Evolutionary conservation across 805 yeast species (phyloP).

Genomic region (Candida cerambycidarum): DNA sequence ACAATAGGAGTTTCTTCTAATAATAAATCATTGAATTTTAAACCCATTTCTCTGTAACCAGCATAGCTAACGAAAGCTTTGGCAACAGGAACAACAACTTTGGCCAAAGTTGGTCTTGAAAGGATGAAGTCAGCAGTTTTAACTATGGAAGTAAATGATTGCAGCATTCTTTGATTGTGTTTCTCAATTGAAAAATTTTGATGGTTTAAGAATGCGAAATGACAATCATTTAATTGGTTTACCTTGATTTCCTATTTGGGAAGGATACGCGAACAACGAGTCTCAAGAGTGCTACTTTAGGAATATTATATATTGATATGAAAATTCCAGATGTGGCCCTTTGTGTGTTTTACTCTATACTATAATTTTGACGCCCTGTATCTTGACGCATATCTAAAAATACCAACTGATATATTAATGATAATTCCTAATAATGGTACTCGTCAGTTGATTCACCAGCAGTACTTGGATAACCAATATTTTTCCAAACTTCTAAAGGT

Average conservation of each 20-base stretch:
- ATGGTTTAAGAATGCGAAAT: constrained; percentile 17
- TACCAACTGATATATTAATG: too few species aligned
- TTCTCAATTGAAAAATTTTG: constrained; percentile 8
- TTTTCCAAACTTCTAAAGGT: constrained; percentile 53
- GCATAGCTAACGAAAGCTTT: constrained; percentile 68
- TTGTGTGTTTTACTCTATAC: too few species aligned
- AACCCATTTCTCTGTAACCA: constrained; percentile 95
- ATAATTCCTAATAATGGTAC: constrained; percentile 51
- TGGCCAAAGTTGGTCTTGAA: constrained; percentile 74
- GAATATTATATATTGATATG: too few species aligned
- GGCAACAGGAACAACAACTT: constrained; percentile 77
- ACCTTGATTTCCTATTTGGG: constrained; percentile 7
- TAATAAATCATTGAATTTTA: constrained; percentile 83
- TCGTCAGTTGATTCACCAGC: constrained; percentile 59
- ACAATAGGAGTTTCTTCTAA: constrained; percentile 83
- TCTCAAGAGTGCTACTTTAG: constrained; percentile 1
- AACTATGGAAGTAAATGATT: constrained; percentile 66
- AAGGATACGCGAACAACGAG: not conserved
- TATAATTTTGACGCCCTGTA: too few species aligned
- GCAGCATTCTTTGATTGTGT: constrained; percentile 28
- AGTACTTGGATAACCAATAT: constrained; percentile 66
- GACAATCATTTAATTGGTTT: constrained; percentile 25
- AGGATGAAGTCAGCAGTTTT: constrained; percentile 77
- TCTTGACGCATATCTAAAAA: too few species aligned
- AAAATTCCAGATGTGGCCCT: too few species aligned